These are phyloP conservation scores for Candida mattraensis DNA, from an alignment of 805 yeast genomes.

Conservation along the genomic window DNA sequence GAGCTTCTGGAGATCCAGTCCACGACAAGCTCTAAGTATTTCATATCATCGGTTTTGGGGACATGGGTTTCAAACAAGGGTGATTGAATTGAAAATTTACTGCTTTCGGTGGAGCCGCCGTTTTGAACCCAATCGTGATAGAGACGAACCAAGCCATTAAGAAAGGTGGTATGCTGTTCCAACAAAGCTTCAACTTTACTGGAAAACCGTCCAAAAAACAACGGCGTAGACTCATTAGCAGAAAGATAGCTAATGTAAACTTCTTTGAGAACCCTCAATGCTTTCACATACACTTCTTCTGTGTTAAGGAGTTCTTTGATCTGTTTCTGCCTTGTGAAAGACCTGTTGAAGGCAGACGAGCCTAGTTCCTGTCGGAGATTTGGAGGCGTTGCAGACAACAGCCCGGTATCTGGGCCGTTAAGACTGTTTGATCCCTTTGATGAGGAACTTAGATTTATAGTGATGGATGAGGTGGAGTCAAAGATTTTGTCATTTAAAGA, in stretches of 20 bases:
- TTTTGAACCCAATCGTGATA: slow-evolving; percentile 23
- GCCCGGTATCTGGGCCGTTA: slow-evolving; percentile 15
- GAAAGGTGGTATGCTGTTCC: slow-evolving; percentile 34
- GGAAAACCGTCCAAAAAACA: slow-evolving; percentile 31
- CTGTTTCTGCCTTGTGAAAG: slow-evolving; percentile 30
- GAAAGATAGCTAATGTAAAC: slow-evolving; percentile 43
- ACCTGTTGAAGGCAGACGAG: slow-evolving; percentile 19
- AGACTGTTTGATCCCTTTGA: slow-evolving; percentile 2
- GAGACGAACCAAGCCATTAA: slow-evolving; percentile 25
- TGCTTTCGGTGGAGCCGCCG: slow-evolving; percentile 17
- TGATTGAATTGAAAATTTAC: slow-evolving; percentile 18
- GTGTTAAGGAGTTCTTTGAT: slow-evolving; percentile 47
- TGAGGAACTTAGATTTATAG: slow-evolving; percentile 4
- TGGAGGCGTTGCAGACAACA: slow-evolving; percentile 12
- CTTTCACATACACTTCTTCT: slow-evolving; percentile 47
- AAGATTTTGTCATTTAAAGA: slow-evolving; percentile 8
- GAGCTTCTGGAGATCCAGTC: slow-evolving; percentile 19
- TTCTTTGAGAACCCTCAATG: slow-evolving; percentile 42
- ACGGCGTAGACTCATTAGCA: slow-evolving; percentile 36
- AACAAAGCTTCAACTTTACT: slow-evolving; percentile 33
- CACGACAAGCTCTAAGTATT: slow-evolving; percentile 19
- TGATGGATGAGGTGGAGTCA: slow-evolving; percentile 18
- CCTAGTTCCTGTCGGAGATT: slow-evolving; percentile 8
- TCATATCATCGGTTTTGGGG: slow-evolving; percentile 23
- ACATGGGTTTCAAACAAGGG: slow-evolving; percentile 26